Evolutionary conservation across 148 eudicot species (phyloP), one percentile per base, ranked within the genome.

Genomic region (Vaccinium macrocarpon): DNA sequence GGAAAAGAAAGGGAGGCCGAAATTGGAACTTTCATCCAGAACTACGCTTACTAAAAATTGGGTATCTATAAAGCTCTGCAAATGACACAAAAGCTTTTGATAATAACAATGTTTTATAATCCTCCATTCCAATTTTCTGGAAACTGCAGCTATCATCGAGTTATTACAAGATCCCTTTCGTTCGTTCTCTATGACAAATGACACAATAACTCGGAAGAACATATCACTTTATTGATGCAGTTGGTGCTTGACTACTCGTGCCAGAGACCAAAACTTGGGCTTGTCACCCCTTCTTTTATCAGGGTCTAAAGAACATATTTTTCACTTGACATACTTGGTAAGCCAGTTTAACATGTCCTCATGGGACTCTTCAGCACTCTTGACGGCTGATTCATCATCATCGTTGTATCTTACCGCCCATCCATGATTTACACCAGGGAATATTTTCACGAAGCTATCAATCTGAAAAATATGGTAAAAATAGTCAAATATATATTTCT

Each of bases 401-500:
- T n/a, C 32, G 23, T 70, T 64, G 59, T 87, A 89, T 76, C 85
- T 84, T 18, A 87, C 85, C 9, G 80, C 27, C 85, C 89, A 89
- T 79, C 91, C 91, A 23, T 89, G 91, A 13, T 73, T 23, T 64
- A 87, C 90, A 56, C 91, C 90, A 0, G 91, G 91, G 73, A 74
- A 87, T 79, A 89, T 86, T 84, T 89, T 89, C 76, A 89, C 88
- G 52, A 62, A 89, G 85, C 82, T 86, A 72, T 87, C 85, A 27
- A 86, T 42, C 91, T 89, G 80, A 19, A 74, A 83, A 73, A 48
- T 27, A 55, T 1, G 62, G 62, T 12, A 35, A 82, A 70, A 5
- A 25, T 3, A 23, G 51, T 46, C n/a, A 56, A 27, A 42, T 5
- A 42, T 42, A 42, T 42, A 42, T 42, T 42, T 42, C 7, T 42